phyloP scores from a whole-genome alignment of 306 rosid genomes.

The Heteromeles arbutifolia region DNA sequence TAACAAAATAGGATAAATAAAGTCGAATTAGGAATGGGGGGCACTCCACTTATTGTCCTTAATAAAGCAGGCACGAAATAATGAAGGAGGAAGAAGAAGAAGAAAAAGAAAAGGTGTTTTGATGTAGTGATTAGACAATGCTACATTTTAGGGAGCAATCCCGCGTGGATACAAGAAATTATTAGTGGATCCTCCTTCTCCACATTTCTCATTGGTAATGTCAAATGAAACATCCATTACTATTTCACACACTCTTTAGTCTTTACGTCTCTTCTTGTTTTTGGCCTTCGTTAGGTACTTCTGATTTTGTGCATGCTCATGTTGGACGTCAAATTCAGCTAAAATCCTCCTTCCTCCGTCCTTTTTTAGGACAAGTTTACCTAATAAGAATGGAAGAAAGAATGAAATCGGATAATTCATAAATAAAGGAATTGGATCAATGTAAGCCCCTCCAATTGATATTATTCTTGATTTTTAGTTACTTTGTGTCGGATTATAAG shows the following conservation, averaged over 20 bases:
- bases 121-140: slow-evolving; percentile 30
- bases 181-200: slow-evolving; percentile 8
- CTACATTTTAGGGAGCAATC: slow-evolving; percentile 15
- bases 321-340: background rate
- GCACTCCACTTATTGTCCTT: slow-evolving; percentile 22
- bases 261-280: background rate
- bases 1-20: too few species aligned
- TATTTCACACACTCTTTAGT: background rate
- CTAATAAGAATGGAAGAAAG: too few species aligned
- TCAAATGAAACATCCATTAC: background rate
- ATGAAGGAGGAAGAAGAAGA: background rate
- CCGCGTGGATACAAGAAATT: slow-evolving; percentile 8
- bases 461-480: too few species aligned
- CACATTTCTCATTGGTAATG: slow-evolving; percentile 12
- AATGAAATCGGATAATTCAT: too few species aligned
- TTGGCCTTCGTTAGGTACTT: background rate
- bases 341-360: background rate
- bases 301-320: background rate
- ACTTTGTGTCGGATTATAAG: too few species aligned
- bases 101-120: background rate
- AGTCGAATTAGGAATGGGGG: slow-evolving; percentile 7
- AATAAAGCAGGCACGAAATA: slow-evolving; percentile 14
- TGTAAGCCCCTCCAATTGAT: too few species aligned
- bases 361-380: too few species aligned
- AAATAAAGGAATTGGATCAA: too few species aligned